Conservation (phyloP, 441 rosid genomes). For the Francoa sonchifolia region DNA sequence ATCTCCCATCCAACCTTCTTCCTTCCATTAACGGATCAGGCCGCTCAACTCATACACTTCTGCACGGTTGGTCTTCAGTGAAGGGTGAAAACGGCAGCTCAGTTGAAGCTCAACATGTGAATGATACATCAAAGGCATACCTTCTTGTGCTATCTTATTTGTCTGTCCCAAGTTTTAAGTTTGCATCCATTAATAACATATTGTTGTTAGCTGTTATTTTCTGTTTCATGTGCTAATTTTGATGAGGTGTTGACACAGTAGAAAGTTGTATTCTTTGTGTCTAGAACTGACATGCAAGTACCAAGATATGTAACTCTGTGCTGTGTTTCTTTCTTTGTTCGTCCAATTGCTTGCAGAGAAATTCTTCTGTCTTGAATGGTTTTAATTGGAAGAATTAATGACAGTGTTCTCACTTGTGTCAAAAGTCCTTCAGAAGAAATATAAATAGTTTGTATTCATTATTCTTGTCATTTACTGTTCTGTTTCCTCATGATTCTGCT, state of each 20-base stretch:
- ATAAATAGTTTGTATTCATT: background rate
- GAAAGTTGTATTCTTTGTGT: too few species aligned
- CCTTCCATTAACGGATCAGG: constrained; percentile 74
- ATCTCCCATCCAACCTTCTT: constrained; percentile 61
- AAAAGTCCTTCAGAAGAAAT: too few species aligned
- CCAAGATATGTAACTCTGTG: too few species aligned
- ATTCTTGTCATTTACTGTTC: background rate
- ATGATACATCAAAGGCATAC: constrained; percentile 40
- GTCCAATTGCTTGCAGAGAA: too few species aligned
- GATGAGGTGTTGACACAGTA: too few species aligned
- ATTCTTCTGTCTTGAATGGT: too few species aligned
- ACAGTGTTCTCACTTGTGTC: background rate
- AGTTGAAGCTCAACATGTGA: constrained; percentile 13
- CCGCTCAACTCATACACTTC: constrained; percentile 50
- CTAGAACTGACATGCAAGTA: too few species aligned
- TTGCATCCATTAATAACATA: too few species aligned
- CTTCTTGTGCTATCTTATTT: background rate
- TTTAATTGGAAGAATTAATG: too few species aligned
- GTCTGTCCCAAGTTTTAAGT: background rate
- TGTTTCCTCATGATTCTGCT: constrained; percentile 10
- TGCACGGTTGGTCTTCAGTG: constrained; percentile 60
- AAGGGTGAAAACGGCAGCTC: constrained; percentile 25
- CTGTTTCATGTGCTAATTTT: too few species aligned
- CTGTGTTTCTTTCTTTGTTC: too few species aligned
- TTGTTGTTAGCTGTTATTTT: too few species aligned